Conservation (phyloP, 805 yeast genomes). For the Candida morakotiae region DNA sequence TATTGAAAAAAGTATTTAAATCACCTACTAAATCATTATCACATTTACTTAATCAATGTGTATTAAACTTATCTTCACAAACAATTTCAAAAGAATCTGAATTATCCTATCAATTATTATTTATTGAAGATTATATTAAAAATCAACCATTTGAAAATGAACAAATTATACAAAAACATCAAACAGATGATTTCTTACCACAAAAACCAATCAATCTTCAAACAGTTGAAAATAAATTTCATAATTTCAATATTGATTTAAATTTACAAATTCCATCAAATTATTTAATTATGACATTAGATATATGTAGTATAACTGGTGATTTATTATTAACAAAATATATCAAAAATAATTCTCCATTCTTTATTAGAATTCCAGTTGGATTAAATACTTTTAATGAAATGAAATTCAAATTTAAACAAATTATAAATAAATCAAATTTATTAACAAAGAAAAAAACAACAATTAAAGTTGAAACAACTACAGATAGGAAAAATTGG, state of each 20-base stretch:
- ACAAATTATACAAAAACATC: conserved; percentile 9
- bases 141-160: conserved; percentile 19
- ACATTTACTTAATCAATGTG: conserved; percentile 14
- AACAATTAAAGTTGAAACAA: conserved; percentile 49
- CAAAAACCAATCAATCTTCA: conserved; percentile 4
- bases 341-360: conserved; percentile 32
- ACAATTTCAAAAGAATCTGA: conserved; percentile 14
- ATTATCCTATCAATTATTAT: conserved; percentile 14
- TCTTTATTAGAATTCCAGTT: conserved; percentile 57
- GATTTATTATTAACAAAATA: conserved; percentile 53
- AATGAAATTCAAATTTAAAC: conserved; percentile 24
- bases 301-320: conserved; percentile 53
- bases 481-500: conserved; percentile 67
- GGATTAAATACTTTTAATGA: conserved; percentile 38
- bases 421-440: conserved; percentile 60
- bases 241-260: conserved; percentile 9
- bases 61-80: conserved; percentile 17
- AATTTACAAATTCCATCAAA: conserved; percentile 16
- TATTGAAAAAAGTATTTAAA: conserved; percentile 8
- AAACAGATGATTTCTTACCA: conserved; percentile 11
- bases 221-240: conserved; percentile 4
- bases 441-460: conserved; percentile 51
- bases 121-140: conserved; percentile 18
- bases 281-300: conserved; percentile 63
- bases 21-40: conserved; percentile 10